Conservation (phyloP, 768 basidiomycete genomes). For the Russula brevipes region DNA sequence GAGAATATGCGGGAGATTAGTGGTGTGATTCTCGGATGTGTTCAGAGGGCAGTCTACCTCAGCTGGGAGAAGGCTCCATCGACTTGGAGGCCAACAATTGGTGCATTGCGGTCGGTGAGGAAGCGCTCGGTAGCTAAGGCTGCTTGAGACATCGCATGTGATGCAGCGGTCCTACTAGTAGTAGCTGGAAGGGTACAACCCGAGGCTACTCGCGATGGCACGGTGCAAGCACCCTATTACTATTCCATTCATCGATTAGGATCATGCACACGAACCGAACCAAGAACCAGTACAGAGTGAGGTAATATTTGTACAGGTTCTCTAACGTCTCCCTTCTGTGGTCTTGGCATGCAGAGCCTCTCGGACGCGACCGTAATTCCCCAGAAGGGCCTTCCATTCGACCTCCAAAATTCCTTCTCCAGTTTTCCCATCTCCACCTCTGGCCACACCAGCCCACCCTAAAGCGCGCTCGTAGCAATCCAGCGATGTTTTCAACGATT, state of each 20-base stretch:
- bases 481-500: slow-evolving; percentile 41
- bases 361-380: slow-evolving; percentile 50
- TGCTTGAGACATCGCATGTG: slow-evolving; percentile 30
- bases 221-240: no score
- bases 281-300: background rate
- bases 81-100: slow-evolving; percentile 67
- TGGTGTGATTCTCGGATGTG: background rate
- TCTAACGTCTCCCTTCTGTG: background rate
- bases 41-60: slow-evolving; percentile 38
- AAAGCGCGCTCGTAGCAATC: slow-evolving; percentile 66
- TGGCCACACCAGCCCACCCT: slow-evolving; percentile 54
- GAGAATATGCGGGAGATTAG: background rate
- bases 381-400: slow-evolving; percentile 57
- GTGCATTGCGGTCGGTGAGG: slow-evolving; percentile 70
- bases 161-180: background rate
- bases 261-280: background rate
- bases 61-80: slow-evolving; percentile 63
- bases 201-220: no score
- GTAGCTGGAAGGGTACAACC: background rate
- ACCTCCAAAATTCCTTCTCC: slow-evolving; percentile 51
- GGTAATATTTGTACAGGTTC: background rate
- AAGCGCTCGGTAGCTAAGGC: slow-evolving; percentile 51
- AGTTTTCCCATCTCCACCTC: slow-evolving; percentile 37
- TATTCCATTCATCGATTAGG: background rate
- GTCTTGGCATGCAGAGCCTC: slow-evolving; percentile 6